These are phyloP conservation scores for Globisporangium splendens DNA, from an alignment of 352 stramenopile species.

Conservation along the genomic window DNA sequence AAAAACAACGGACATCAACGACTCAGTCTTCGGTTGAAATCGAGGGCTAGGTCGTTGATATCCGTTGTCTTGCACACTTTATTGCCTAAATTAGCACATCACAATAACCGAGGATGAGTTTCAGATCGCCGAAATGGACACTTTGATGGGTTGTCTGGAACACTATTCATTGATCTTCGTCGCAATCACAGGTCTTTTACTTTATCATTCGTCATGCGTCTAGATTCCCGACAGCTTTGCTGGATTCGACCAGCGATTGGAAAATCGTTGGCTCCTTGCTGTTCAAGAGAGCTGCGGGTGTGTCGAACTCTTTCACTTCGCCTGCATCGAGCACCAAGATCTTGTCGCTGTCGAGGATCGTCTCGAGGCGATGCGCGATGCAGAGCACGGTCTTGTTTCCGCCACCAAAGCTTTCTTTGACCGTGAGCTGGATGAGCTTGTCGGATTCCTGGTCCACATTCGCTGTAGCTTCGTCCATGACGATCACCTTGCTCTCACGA, in stretches of 20 bases:
- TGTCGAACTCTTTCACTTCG: conserved; percentile 80
- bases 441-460: conserved; percentile 87
- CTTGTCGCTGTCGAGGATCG: conserved; percentile 88
- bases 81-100: too few relatives aligned
- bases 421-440: conserved; percentile 69
- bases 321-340: conserved; percentile 87
- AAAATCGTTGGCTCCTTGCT: conserved; percentile 39
- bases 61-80: too few relatives aligned
- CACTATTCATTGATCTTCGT: too few relatives aligned
- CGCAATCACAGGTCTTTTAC: too few relatives aligned
- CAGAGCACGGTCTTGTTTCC: conserved; percentile 85
- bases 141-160: too few relatives aligned
- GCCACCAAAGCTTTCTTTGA: conserved; percentile 53
- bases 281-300: conserved; percentile 50
- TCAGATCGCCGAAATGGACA: too few relatives aligned
- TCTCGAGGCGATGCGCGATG: conserved; percentile 92
- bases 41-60: too few relatives aligned
- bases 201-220: not conserved
- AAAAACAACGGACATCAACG: too few relatives aligned
- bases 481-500: conserved; percentile 76
- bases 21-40: too few relatives aligned
- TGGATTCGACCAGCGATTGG: conserved; percentile 31
- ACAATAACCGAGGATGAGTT: too few relatives aligned
- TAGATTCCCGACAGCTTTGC: conserved; percentile 10
- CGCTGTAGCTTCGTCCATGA: conserved; percentile 94